Evolutionary conservation across 2,329 filamentous ascomycete genomes (phyloP).

Genomic region (Alternaria brassicicola): DNA sequence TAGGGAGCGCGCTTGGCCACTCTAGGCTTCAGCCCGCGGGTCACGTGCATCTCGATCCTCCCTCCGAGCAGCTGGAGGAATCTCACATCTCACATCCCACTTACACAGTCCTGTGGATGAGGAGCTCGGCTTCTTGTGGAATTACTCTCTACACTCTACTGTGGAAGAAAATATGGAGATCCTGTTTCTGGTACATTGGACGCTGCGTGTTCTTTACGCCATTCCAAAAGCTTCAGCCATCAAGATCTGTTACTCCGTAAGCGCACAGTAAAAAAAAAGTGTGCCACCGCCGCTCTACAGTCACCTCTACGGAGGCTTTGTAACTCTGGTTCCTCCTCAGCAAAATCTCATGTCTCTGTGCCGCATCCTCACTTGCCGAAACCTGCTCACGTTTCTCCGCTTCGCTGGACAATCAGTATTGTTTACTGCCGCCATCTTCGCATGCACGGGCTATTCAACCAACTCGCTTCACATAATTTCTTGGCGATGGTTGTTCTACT

Average conservation of each 20-base stretch:
- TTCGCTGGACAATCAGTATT: neutral
- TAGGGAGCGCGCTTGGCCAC: slow-evolving; percentile 6
- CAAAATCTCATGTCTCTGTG: neutral
- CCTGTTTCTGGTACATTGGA: neutral
- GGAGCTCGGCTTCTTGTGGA: neutral
- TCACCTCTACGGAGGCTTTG: too few relatives aligned
- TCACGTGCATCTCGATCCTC: neutral
- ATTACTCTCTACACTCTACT: neutral
- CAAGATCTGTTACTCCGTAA: neutral
- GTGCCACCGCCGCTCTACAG: neutral
- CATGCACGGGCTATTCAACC: neutral
- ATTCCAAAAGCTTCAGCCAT: neutral
- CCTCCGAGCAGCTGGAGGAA: neutral
- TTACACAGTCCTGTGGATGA: neutral
- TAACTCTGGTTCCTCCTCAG: too few relatives aligned
- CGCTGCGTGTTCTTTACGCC: neutral
- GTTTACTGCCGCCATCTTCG: neutral
- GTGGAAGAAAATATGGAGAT: too few relatives aligned
- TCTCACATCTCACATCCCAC: neutral
- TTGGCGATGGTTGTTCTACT: neutral
- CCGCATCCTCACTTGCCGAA: neutral
- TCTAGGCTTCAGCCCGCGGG: neutral
- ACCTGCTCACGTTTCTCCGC: neutral
- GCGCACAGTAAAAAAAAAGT: neutral
- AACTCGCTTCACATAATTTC: neutral